These are phyloP conservation scores for Rhododendron mucronatum DNA, from an alignment of 148 eudicot genomes.

Conservation along the genomic window DNA sequence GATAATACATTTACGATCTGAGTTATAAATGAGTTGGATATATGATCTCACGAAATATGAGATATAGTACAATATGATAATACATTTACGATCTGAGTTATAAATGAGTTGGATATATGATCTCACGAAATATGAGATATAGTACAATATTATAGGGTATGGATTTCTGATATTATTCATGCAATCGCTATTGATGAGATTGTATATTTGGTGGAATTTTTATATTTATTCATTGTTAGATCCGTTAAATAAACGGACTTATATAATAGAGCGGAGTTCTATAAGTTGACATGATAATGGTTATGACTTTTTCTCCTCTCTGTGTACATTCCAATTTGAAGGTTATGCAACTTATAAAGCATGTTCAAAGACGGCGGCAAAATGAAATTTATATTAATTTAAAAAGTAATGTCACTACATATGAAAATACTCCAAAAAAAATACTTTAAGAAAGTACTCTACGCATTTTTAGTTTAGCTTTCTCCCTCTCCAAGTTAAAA, in stretches of 20 bases:
- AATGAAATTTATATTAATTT: not conserved
- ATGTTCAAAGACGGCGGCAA: not conserved
- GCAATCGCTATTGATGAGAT: not conserved
- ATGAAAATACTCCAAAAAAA: too few relatives aligned
- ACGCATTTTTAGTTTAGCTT: too few relatives aligned
- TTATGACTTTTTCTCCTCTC: not conserved
- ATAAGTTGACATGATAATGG: not conserved
- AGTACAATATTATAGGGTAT: too few relatives aligned
- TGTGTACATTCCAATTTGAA: not conserved
- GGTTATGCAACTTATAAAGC: not conserved
- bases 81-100: too few relatives aligned
- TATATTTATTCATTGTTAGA: not conserved
- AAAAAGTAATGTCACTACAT: not conserved
- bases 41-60: not conserved
- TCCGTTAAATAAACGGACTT: not conserved
- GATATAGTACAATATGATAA: not conserved
- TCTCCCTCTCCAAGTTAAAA: too few relatives aligned
- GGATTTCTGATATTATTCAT: not conserved
- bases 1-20: not conserved
- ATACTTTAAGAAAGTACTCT: too few relatives aligned
- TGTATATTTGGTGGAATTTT: not conserved
- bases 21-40: not conserved
- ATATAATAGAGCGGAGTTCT: not conserved
- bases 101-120: too few relatives aligned
- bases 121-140: too few relatives aligned